These are phyloP conservation scores for Strobilomyces echinocephalus DNA, from an alignment of 768 basidiomycete species.

Conservation along the genomic window DNA sequence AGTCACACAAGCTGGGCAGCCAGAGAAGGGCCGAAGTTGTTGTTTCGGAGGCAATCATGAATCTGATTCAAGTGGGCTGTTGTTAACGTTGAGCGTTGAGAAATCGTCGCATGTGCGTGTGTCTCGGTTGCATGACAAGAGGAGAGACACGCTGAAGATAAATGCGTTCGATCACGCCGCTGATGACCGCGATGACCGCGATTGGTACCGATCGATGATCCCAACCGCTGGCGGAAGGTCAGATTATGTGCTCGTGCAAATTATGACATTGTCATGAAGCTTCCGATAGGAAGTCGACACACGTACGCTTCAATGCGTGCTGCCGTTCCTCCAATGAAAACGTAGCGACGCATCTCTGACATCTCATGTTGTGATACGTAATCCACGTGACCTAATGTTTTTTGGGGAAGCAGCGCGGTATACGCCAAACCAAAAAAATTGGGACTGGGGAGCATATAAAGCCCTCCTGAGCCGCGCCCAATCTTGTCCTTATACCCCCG, in stretches of 20 bases:
- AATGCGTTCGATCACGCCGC: conserved; percentile 18
- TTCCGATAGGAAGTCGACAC: not conserved
- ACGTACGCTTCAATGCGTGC: not conserved
- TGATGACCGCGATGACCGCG: conserved; percentile 21
- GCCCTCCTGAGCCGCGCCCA: not conserved
- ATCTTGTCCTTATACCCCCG: conserved; percentile 8
- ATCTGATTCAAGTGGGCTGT: too few species aligned
- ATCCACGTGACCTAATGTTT: conserved; percentile 27
- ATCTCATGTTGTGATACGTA: conserved; percentile 16
- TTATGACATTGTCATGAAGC: conserved; percentile 12
- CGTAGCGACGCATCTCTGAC: not conserved
- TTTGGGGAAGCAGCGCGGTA: conserved; percentile 23
- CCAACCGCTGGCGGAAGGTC: conserved; percentile 1
- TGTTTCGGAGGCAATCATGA: too few species aligned
- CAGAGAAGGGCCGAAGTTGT: too few species aligned
- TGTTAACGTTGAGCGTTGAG: not conserved
- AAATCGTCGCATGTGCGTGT: not conserved
- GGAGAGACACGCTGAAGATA: not conserved
- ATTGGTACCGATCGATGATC: conserved; percentile 28
- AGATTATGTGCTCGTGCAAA: conserved; percentile 9
- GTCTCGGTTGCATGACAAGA: not conserved
- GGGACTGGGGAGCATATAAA: conserved; percentile 30
- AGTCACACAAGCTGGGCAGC: too few species aligned
- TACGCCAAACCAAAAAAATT: conserved; percentile 27
- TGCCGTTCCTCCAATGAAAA: not conserved